Evolutionary conservation across 331 rosid species (phyloP), one percentile per base, ranked within the genome.

Genomic region (Quercus phellos): DNA sequence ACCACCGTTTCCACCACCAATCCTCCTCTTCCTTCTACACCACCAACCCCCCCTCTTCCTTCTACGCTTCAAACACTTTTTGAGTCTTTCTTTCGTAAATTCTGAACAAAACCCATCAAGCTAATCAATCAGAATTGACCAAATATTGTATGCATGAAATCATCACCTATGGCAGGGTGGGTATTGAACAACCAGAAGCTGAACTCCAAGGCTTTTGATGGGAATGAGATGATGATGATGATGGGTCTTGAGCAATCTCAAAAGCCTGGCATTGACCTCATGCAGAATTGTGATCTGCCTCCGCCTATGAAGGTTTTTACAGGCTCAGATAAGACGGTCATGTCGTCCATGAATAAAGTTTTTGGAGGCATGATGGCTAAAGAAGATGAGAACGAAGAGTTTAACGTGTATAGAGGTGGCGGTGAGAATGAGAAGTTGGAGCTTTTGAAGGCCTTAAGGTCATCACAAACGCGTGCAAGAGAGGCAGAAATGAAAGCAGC

Each of bases 251-350:
- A 78, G 38, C 43, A 68, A 82, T 85, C 89, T 69, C 91, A 81
- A 53, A 85, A 83, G 76, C 73, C 82, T 29, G 80, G 87, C 76
- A 66, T 82, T 53, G 87, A 91, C 74, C 97, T 90, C 27, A 84
- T 95, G 87, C 96, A 84, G 88, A 93, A 95, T 76, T 93, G 99
- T 63, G 99, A 95, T 85, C 97, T 93, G 72, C 99, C 99, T 34
- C 98, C 98, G 19, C 99, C 99, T 16, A 77, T 87, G 70, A 95
- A 89, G 88, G 75, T 87, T 74, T 92, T 91, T 29, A 68, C 79
- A n/a, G 90, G 93, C 6, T 74, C 86, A 17, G 87, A 88, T 66
- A 82, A 82, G 56, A 78, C 77, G 34, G 73, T 84, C 3, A 16
- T 79, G 35, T 75, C 87, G 13, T 84, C 95, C 77, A 86, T 85